Evolutionary conservation across 2,329 filamentous ascomycete species (phyloP).

Genomic region (Curvularia sp.): DNA sequence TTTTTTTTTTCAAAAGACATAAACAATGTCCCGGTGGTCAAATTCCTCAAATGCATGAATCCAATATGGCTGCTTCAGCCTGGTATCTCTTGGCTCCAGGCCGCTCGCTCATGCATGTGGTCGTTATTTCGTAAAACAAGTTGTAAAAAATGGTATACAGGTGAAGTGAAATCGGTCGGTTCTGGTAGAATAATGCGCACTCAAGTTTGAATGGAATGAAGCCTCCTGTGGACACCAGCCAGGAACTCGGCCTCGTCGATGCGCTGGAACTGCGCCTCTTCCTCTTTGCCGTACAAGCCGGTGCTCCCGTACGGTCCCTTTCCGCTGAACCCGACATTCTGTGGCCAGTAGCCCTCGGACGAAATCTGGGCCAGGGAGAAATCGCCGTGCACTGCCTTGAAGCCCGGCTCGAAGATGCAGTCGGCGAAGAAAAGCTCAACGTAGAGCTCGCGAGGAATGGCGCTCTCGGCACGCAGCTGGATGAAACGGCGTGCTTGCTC

Average conservation of each 20-base stretch:
- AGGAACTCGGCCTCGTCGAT: constrained; percentile 52
- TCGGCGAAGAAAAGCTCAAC: constrained; percentile 61
- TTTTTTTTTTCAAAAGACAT: constrained; percentile 13
- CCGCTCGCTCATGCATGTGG: constrained; percentile 41
- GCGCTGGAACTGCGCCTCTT: constrained; percentile 53
- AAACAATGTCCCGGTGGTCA: constrained; percentile 14
- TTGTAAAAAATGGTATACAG: constrained; percentile 30
- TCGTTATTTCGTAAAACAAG: constrained; percentile 38
- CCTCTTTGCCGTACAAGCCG: constrained; percentile 59
- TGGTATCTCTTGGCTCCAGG: constrained; percentile 45
- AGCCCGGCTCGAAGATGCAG: constrained; percentile 60
- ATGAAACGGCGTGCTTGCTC: constrained; percentile 54
- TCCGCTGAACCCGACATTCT: constrained; percentile 46
- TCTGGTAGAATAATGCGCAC: constrained; percentile 25
- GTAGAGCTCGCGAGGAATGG: constrained; percentile 51
- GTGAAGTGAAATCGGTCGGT: constrained; percentile 28
- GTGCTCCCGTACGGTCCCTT: constrained; percentile 60
- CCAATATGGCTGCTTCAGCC: constrained; percentile 37
- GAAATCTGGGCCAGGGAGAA: constrained; percentile 55
- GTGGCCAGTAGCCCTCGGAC: constrained; percentile 54
- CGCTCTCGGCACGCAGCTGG: constrained; percentile 47
- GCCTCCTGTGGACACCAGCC: constrained; percentile 45
- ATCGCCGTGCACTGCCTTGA: constrained; percentile 57
- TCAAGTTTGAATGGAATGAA: constrained; percentile 50
- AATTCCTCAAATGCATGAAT: constrained; percentile 30